Conservation (phyloP, 257 asterid genomes). For the Solanum tarapatanum region DNA sequence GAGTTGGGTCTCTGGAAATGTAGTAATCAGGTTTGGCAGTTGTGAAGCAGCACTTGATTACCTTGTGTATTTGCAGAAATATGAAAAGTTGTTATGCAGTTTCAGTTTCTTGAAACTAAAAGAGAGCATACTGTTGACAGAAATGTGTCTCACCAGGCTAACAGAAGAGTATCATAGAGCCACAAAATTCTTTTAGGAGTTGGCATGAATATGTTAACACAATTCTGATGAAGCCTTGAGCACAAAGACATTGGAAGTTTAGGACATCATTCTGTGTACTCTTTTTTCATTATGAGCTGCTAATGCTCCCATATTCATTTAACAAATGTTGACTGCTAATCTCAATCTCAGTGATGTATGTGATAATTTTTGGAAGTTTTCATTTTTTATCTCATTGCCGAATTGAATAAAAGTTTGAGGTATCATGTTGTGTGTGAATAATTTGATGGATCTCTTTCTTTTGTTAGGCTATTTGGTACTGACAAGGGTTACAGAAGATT, state of each 20-base stretch:
- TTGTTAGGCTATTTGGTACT: conserved; percentile 76
- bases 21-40: neutral
- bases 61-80: neutral
- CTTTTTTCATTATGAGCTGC: neutral
- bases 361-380: neutral
- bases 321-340: neutral
- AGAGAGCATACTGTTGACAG: neutral
- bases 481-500: conserved; percentile 82
- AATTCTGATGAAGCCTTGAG: neutral
- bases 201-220: neutral
- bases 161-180: neutral
- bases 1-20: neutral
- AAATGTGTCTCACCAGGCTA: neutral
- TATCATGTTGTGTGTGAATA: neutral
- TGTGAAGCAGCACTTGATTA: neutral
- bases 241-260: neutral
- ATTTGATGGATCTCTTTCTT: neutral
- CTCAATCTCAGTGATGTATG: neutral
- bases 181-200: neutral
- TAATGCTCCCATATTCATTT: neutral
- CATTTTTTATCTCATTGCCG: too few species aligned
- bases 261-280: neutral
- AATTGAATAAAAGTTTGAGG: neutral
- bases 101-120: neutral
- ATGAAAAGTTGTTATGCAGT: neutral